phyloP scores from a whole-genome alignment of 192 early-diverging fungal species.

The Mortierella hygrophila region DNA sequence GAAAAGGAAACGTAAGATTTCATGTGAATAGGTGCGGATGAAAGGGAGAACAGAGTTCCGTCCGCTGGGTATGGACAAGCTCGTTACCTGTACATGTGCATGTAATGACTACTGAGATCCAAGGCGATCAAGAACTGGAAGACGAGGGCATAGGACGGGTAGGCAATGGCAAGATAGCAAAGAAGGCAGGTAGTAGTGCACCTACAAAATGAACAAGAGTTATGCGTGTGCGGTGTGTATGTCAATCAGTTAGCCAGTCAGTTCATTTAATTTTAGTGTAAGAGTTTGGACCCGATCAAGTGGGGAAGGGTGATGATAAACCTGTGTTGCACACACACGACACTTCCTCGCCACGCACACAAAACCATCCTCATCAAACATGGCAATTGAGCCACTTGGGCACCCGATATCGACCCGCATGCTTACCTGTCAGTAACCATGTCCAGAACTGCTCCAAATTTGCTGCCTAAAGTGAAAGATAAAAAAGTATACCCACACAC shows the following conservation, averaged over 20 bases:
- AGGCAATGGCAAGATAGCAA: slow-evolving; percentile 81
- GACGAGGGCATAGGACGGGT: slow-evolving; percentile 76
- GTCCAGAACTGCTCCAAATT: slow-evolving; percentile 97
- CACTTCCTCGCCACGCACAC: background rate
- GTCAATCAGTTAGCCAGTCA: background rate
- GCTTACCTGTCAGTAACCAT: slow-evolving; percentile 97
- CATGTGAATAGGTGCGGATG: slow-evolving; percentile 7
- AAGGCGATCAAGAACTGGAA: slow-evolving; percentile 94
- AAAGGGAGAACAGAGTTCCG: slow-evolving; percentile 14
- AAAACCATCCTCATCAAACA: background rate
- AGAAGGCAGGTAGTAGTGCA: slow-evolving; percentile 94
- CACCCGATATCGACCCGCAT: background rate
- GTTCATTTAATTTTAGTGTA: background rate
- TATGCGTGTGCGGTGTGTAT: background rate
- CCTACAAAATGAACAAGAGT: slow-evolving; percentile 46
- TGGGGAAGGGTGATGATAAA: background rate
- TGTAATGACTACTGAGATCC: slow-evolving; percentile 97
- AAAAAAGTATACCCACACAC: background rate
- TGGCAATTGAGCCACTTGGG: background rate
- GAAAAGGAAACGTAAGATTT: slow-evolving; percentile 7
- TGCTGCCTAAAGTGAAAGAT: slow-evolving; percentile 68
- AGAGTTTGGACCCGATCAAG: background rate
- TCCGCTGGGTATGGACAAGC: background rate
- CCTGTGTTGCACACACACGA: slow-evolving; percentile 16
- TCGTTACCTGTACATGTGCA: slow-evolving; percentile 95